These are phyloP conservation scores for Penicillium odoratum DNA, from an alignment of 495 filamentous ascomycete genomes.

Conservation along the genomic window DNA sequence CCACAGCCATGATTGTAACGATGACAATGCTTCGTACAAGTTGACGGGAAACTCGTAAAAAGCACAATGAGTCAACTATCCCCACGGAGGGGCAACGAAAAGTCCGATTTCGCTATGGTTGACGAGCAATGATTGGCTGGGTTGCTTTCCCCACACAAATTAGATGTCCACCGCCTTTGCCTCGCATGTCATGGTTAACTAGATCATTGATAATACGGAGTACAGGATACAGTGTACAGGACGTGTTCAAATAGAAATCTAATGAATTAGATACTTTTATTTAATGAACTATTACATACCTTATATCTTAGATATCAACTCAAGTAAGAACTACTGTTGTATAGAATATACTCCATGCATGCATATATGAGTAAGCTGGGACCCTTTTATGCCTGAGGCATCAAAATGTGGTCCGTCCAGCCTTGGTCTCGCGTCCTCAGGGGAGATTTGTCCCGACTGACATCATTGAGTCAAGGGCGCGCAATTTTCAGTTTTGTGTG, in stretches of 20 bases:
- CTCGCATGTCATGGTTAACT: background rate
- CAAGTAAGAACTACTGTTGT: background rate
- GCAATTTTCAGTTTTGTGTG: background rate
- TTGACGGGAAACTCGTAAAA: slow-evolving; percentile 11
- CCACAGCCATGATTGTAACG: slow-evolving; percentile 41
- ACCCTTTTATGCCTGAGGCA: background rate
- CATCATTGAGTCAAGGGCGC: slow-evolving; percentile 4
- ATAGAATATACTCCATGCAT: background rate
- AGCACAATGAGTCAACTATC: slow-evolving; percentile 25
- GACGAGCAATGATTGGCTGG: slow-evolving; percentile 20
- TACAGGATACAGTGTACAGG: no score
- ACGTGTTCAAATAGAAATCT: no score
- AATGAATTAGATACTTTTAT: no score
- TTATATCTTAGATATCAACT: background rate
- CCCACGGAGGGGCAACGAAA: slow-evolving; percentile 24
- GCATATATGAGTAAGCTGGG: background rate
- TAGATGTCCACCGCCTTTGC: background rate
- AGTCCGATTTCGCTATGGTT: slow-evolving; percentile 29
- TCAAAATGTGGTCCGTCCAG: background rate
- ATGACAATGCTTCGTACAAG: slow-evolving; percentile 16
- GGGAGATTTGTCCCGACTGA: background rate
- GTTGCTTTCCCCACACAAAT: slow-evolving; percentile 12
- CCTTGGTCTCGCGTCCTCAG: background rate
- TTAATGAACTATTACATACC: background rate
- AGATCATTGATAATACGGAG: background rate